Evolutionary conservation across 2,329 filamentous ascomycete species (phyloP).

Genomic region (Epicoccum sorghinum): DNA sequence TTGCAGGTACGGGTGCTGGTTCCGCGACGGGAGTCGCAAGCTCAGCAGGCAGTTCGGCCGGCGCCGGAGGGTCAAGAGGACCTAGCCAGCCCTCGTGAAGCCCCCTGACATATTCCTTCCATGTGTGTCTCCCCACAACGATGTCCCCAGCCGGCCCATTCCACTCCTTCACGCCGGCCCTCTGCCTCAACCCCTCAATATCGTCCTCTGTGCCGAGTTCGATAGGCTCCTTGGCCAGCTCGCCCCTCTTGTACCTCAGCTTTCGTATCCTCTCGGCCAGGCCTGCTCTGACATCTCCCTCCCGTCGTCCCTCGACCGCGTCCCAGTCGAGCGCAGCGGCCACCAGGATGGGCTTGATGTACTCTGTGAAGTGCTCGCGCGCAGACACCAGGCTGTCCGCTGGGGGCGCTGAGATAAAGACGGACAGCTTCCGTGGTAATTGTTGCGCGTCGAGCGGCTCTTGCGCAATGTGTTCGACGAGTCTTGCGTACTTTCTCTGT

Average conservation of each 20-base stretch:
- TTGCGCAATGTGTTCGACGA: conserved; percentile 82
- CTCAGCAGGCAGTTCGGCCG: conserved; percentile 28
- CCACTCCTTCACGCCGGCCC: conserved; percentile 72
- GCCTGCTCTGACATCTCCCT: conserved; percentile 89
- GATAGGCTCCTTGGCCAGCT: conserved; percentile 52
- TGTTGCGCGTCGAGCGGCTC: conserved; percentile 75
- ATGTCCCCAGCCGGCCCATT: conserved; percentile 81
- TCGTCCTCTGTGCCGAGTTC: conserved; percentile 62
- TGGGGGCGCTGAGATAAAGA: conserved; percentile 85
- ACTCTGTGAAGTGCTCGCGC: conserved; percentile 96
- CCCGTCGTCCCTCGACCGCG: conserved; percentile 86
- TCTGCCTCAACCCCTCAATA: conserved; percentile 67
- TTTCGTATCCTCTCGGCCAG: conserved; percentile 84
- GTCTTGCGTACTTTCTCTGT: conserved; percentile 83
- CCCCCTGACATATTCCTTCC: conserved; percentile 96
- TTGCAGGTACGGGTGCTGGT: conserved; percentile 11
- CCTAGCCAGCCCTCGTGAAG: conserved; percentile 97
- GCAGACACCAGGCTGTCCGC: conserved; percentile 82
- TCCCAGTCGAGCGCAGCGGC: conserved; percentile 94
- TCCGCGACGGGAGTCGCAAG: conserved; percentile 19
- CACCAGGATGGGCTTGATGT: conserved; percentile 90
- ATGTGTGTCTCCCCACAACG: conserved; percentile 87
- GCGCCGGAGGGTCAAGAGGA: conserved; percentile 69
- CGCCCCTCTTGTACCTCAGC: conserved; percentile 64
- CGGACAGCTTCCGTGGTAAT: conserved; percentile 81